Percentiles rank a stretch among this genome's conserved stretches.
These are phyloP conservation scores for Coemansia sp. DNA, from an alignment of 192 early-diverging fungal genomes.

Conservation along the genomic window DNA sequence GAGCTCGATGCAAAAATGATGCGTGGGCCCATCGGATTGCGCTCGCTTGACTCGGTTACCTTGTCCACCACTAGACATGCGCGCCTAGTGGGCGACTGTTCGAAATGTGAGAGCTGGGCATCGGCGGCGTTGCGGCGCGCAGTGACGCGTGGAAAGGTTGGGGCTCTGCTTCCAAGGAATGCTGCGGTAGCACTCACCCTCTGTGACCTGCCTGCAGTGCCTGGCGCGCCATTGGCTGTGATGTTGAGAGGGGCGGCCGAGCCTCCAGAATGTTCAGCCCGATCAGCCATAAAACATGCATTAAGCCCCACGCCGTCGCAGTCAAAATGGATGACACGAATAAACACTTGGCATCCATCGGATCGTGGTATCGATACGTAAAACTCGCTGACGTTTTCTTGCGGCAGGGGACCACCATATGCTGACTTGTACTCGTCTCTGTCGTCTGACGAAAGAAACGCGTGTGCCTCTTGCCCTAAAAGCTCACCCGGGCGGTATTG, in stretches of 20 bases:
- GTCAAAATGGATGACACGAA: conserved; percentile 22
- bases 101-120: not conserved
- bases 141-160: not conserved
- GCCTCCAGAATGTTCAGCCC: no score
- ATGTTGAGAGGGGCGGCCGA: not conserved
- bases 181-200: not conserved
- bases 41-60: not conserved
- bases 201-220: not conserved
- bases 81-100: not conserved
- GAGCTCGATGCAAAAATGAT: conserved; percentile 31
- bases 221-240: not conserved
- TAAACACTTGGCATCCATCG: not conserved
- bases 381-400: conserved; percentile 7
- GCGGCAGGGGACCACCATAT: not conserved
- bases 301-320: no score
- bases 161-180: not conserved
- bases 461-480: conserved; percentile 3
- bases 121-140: not conserved
- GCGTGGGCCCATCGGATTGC: conserved; percentile 14
- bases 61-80: conserved; percentile 24
- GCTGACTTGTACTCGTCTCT: conserved; percentile 10
- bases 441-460: conserved; percentile 8
- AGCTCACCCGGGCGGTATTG: conserved; percentile 14
- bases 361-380: not conserved
- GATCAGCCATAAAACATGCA: no score